Conservation (phyloP, 805 yeast genomes). For the Ogataea thermomethanolica region DNA sequence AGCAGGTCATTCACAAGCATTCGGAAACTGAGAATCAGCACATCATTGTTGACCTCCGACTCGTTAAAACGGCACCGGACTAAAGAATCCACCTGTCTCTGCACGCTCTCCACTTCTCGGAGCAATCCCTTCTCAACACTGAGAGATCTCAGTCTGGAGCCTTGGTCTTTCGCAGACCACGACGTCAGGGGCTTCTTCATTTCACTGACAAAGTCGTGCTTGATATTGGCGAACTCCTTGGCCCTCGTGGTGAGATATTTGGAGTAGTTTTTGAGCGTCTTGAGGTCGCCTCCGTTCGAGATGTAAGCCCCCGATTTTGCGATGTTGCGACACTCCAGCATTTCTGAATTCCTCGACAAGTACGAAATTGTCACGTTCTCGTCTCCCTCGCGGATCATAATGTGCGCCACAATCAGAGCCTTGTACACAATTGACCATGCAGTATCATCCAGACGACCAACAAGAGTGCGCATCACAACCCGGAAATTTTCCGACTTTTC, state of each 20-base stretch:
- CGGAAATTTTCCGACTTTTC: conserved; percentile 51
- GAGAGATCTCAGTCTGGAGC: conserved; percentile 61
- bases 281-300: conserved; percentile 46
- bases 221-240: conserved; percentile 60
- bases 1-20: conserved; percentile 87
- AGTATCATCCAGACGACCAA: conserved; percentile 61
- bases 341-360: conserved; percentile 55
- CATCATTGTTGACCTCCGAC: conserved; percentile 78
- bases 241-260: conserved; percentile 68
- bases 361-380: conserved; percentile 68
- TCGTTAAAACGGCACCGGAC: conserved; percentile 73
- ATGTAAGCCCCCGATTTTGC: conserved; percentile 28
- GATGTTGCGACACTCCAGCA: conserved; percentile 51
- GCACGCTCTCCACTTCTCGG: conserved; percentile 82
- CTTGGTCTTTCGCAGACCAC: conserved; percentile 40
- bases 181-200: conserved; percentile 35
- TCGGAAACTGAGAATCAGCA: conserved; percentile 78
- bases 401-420: conserved; percentile 77
- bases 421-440: conserved; percentile 94
- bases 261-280: conserved; percentile 61
- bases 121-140: conserved; percentile 75
- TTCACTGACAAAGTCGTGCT: conserved; percentile 76
- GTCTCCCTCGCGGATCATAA: conserved; percentile 91
- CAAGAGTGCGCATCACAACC: conserved; percentile 64
- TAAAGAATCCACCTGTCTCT: conserved; percentile 72